A percentile compares a stretch with the other conserved stretches of the same genome.
Evolutionary conservation across 2,329 filamentous ascomycete species (phyloP).

Genomic region (Dothiorella sarmentorum): DNA sequence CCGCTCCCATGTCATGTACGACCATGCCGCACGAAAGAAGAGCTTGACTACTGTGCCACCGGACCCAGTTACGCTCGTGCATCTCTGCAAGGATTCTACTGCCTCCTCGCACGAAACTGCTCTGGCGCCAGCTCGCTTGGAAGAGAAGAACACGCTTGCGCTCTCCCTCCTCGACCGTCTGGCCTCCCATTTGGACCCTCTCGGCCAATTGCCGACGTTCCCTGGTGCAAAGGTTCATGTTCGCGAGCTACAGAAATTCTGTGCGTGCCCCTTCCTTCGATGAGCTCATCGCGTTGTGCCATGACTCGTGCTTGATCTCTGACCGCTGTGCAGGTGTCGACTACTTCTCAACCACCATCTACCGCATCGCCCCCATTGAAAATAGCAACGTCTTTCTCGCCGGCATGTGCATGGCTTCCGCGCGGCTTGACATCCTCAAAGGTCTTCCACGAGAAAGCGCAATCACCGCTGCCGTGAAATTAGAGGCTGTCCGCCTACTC

Average conservation of each 20-base stretch:
- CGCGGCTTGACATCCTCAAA: background rate
- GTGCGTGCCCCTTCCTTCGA: background rate
- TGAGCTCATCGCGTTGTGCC: background rate
- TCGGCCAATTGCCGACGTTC: background rate
- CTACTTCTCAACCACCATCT: constrained; percentile 1
- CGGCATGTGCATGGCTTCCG: constrained; percentile 8
- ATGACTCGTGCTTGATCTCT: background rate
- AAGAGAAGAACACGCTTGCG: background rate
- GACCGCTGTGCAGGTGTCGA: background rate
- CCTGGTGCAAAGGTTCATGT: background rate
- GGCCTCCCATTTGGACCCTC: background rate
- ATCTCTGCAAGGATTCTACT: background rate
- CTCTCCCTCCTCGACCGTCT: constrained; percentile 1
- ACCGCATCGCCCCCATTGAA: constrained; percentile 3
- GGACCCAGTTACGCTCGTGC: background rate
- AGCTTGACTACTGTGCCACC: background rate
- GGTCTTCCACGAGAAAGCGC: constrained; percentile 1
- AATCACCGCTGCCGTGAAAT: constrained; percentile 3
- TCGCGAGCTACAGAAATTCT: constrained; percentile 2
- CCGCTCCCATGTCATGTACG: constrained; percentile 10
- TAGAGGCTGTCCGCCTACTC: constrained; percentile 3
- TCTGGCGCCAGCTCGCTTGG: background rate
- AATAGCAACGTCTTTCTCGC: constrained; percentile 6
- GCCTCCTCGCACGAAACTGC: background rate
- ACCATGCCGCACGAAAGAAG: constrained; percentile 5